Evolutionary conservation across 805 yeast genomes (phyloP), one percentile per base, ranked within the genome.

Genomic region (Candida berthetii): DNA sequence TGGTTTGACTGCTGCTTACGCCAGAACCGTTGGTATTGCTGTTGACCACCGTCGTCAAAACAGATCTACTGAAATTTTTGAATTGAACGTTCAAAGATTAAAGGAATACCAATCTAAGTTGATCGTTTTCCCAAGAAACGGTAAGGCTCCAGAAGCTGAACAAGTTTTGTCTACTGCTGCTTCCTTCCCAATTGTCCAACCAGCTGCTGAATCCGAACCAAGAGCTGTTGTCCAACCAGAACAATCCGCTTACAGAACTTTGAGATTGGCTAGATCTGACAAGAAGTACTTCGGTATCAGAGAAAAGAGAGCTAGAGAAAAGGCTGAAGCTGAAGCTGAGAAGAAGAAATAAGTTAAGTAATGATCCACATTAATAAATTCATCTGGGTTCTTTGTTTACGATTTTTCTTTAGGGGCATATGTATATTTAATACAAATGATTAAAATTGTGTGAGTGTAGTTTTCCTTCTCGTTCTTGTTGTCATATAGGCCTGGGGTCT

Each of bases 21-120:
- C 99, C 69, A 89, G 96, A 84, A 85, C 98, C 66, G 72, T 93
- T 62, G 99, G 99, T 74, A 87, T 93, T 65, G 88, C 99, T 62
- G 98, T 91, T 66, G 99, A 93, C 80, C 96, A 87, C 91, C 91
- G 99, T 82, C 90, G 99, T 78, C 91, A 84, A 71, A 93, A 93
- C 95, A 90, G 87, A 80, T 82, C 90, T 63, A 85, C 85, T 63
- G 99, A 90, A 79, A 89, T 85, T 66, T 87, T 89, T 62, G 93
- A 91, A 69, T 75, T 79, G 60, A 93, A 93, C 77, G 97, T 93
- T 65, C 86, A 81, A 71, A 88, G 99, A 82, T 84, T 93, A 72
- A 76, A 86, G 78, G 96, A 87, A 74, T 93, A 88, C 95, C 79
- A 83, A 76, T 76, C 95, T 65, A 90, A 91, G 76, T 80, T 93